Percentiles rank a stretch among this genome's conserved stretches.
Evolutionary conservation across 257 asterid species (phyloP).

Genomic region (Salvia splendens): DNA sequence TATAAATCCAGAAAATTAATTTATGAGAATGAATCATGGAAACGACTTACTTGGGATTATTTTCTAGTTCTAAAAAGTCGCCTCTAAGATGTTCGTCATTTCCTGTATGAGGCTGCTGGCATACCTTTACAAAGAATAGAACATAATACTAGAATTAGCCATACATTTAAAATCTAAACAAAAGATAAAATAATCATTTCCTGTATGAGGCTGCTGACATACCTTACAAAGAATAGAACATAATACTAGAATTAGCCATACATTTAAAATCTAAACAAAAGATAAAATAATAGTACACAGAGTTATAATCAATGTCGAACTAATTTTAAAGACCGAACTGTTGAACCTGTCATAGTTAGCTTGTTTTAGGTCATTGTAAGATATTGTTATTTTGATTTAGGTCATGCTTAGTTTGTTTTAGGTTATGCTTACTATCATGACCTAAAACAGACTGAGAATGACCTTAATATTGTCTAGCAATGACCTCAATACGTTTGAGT

Average conservation of each 20-base stretch:
- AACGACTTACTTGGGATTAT: conserved; percentile 65
- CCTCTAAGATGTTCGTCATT: conserved; percentile 79
- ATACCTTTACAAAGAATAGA: conserved; percentile 55
- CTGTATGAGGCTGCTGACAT: conserved; percentile 74
- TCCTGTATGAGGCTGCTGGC: conserved; percentile 78
- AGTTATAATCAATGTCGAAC: too few relatives aligned
- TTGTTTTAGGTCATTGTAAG: too few relatives aligned
- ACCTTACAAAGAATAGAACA: conserved; percentile 49
- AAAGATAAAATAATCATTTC: conserved; percentile 30
- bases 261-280: not conserved
- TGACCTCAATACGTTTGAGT: too few relatives aligned
- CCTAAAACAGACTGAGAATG: too few relatives aligned
- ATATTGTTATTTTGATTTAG: too few relatives aligned
- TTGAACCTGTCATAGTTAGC: too few relatives aligned
- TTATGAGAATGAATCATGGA: not conserved
- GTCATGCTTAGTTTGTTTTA: too few relatives aligned
- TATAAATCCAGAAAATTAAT: too few relatives aligned
- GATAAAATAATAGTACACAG: not conserved
- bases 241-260: not conserved
- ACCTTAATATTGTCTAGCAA: too few relatives aligned
- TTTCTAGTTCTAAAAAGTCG: conserved; percentile 58
- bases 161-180: not conserved
- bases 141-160: conserved; percentile 5
- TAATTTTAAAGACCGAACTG: too few relatives aligned
- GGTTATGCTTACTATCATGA: too few relatives aligned